Base-by-base conservation (phyloP, 2,329 filamentous ascomycete genomes). In the Alternaria metachromatica region DNA sequence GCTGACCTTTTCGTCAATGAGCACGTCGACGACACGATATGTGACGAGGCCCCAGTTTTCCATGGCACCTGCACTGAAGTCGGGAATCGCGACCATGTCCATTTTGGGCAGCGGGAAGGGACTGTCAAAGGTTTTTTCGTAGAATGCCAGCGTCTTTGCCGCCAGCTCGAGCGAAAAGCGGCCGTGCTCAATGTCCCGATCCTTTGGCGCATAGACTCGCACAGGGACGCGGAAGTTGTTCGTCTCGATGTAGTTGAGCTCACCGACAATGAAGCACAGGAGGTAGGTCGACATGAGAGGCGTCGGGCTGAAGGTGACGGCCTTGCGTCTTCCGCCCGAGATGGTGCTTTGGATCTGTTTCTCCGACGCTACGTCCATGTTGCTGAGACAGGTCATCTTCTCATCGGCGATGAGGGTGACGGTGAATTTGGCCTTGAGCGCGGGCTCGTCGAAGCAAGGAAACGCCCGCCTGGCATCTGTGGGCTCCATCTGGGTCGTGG, bases 31-130 rank as follows among this genome's bases (percentile, higher is more conserved):
- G 21, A 97, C 92, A 69, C 95, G 91, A 83, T 97, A 98, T 7
- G 95, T 98, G 71, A 98, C 89, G 56, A 98, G 85, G 77, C 95
- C 95, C 95, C 95, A 98, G 81, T 98, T 98, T 86, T 98, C 94
- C 94, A 98, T 97, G 63, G 94, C 95, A 66, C 95, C 95, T 53
- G 94, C 93, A 55, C 93, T 93, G 79, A 98, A 98, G 79, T 98
- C 95, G 15, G 95, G 95, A 76, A 98, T 94, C 48, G 95, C 94
- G 72, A 97, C 90, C 91, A 97, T 96, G 81, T 97, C 93, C 92
- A 97, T 96, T 87, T 97, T 97, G 56, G 93, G 93, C 45, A 97
- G 84, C 7, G 93, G 93, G 77, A 96, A 97, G 30, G 91, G 85
- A 79, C 89, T 94, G 71, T 92, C 92, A 72, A 98, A 98, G 3